Evolutionary conservation across 257 asterid genomes (phyloP).

Genomic region (Avicennia marina): DNA sequence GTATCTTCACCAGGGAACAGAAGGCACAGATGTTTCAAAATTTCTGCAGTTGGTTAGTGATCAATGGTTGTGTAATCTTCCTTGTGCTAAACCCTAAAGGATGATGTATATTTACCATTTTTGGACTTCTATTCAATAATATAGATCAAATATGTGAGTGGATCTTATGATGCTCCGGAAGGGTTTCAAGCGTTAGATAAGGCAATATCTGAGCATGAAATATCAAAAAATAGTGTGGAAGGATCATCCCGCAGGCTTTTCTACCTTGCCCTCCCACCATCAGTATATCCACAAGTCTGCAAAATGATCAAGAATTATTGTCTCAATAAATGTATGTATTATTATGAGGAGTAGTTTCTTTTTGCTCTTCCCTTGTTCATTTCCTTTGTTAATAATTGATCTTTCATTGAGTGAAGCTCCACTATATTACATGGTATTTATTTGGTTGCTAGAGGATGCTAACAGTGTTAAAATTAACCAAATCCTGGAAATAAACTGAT

Average conservation of each 20-base stretch:
- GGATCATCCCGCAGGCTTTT: conserved; percentile 90
- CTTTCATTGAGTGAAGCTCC: background rate
- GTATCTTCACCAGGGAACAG: conserved; percentile 65
- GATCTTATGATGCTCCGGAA: conserved; percentile 81
- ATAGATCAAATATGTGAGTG: conserved; percentile 92
- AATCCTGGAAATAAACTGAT: background rate
- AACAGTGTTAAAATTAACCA: conserved; percentile 7
- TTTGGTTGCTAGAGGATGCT: background rate
- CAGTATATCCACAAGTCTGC: conserved; percentile 96
- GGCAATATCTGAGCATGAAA: conserved; percentile 84
- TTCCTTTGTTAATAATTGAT: background rate
- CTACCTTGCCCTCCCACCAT: conserved; percentile 99
- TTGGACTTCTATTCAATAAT: conserved; percentile 8
- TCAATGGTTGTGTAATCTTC: conserved; percentile 7
- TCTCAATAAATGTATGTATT: conserved; percentile 65
- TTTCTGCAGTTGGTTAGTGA: conserved; percentile 85
- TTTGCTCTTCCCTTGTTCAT: conserved; percentile 6
- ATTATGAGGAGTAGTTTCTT: background rate
- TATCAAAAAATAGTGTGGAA: conserved; percentile 53
- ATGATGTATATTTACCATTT: background rate
- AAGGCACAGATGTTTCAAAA: conserved; percentile 35
- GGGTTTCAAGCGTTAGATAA: conserved; percentile 75
- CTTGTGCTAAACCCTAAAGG: background rate
- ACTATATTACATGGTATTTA: background rate
- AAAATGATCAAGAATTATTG: conserved; percentile 74